Base-by-base conservation (phyloP, 371 early-diverging fungal genomes). In the Dichotomocladium elegans region DNA sequence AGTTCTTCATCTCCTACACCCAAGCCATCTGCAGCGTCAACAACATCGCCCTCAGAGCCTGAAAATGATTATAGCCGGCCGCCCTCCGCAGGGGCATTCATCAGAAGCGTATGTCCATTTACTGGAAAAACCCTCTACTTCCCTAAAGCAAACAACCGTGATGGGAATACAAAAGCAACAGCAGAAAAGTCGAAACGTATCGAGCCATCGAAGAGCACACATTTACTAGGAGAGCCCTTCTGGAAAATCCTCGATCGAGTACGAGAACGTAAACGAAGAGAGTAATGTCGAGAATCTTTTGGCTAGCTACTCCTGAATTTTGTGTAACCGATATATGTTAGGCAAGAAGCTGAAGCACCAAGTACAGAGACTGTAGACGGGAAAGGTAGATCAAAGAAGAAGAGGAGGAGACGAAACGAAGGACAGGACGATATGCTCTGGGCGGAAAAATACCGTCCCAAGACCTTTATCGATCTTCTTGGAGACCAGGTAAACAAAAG, bases 371-470 rank as follows among this genome's bases (percentile, higher is more conserved):
- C n/a, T n/a, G n/a, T n/a, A n/a, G n/a, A n/a, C n/a, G n/a, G n/a
- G n/a, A n/a, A n/a, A n/a, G n/a, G n/a, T n/a, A n/a, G n/a, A n/a
- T n/a, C n/a, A n/a, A n/a, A n/a, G n/a, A 31, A 37, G 19, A 24
- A 47, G 30, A n/a, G 54, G 63, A 19, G 59, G 64, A n/a, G 40
- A 45, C 28, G 47, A 11, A 10, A 35, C 46, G 2, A 33, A 50
- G 24, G 45, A 62, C 11, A 25, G 27, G n/a, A n/a, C 12, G 11
- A 51, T 15, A 45, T 53, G 10, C 61, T 93, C 10, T 98, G 96
- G 97, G 92, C 90, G 2, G 94, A 98, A 62, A 95, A 93, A 58
- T 96, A 96, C 64, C 70, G 83, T 21, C 96, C 98, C 0, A 74
- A 70, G 17, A 58, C 63, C 35, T 98, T 90, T 60, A 68, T 90